Percentiles rank a stretch among this genome's conserved stretches.
Evolutionary conservation across 495 filamentous ascomycete species (phyloP).

Genomic region (Talaromyces borbonicus): DNA sequence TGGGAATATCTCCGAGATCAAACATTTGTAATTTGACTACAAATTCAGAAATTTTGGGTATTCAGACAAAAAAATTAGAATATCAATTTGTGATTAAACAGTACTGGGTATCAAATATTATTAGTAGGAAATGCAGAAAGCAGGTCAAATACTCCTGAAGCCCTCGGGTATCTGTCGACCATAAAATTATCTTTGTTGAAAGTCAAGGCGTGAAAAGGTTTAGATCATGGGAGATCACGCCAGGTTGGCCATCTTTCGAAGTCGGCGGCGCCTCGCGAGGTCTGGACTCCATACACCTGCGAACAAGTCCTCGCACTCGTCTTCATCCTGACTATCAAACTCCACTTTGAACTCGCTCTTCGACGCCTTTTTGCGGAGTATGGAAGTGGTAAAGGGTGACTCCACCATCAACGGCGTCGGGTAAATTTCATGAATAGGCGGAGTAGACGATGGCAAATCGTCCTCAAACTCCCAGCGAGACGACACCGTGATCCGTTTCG

Average conservation of each 20-base stretch:
- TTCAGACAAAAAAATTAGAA: too few species aligned
- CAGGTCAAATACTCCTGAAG: too few species aligned
- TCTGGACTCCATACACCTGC: slow-evolving; percentile 73
- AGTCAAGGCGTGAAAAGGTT: too few species aligned
- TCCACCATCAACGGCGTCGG: background rate
- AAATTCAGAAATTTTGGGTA: too few species aligned
- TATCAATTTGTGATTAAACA: too few species aligned
- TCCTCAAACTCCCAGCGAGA: slow-evolving; percentile 58
- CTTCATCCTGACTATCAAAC: slow-evolving; percentile 88
- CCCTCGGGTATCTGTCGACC: too few species aligned
- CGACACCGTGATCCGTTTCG: slow-evolving; percentile 54
- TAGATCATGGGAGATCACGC: too few species aligned
- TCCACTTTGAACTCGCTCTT: slow-evolving; percentile 37
- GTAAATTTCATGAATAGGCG: background rate
- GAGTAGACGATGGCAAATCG: background rate
- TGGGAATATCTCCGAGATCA: background rate
- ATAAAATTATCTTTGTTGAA: too few species aligned
- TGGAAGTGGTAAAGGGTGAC: background rate
- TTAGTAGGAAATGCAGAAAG: too few species aligned
- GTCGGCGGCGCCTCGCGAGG: slow-evolving; percentile 53
- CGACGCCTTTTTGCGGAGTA: too few species aligned
- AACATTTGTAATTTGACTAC: too few species aligned
- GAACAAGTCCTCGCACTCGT: slow-evolving; percentile 93
- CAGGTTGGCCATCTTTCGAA: slow-evolving; percentile 33
- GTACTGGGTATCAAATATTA: too few species aligned